Percentiles rank a stretch among this genome's conserved stretches.
Conservation (phyloP, 441 rosid species). For the Corymbia citriodora region DNA sequence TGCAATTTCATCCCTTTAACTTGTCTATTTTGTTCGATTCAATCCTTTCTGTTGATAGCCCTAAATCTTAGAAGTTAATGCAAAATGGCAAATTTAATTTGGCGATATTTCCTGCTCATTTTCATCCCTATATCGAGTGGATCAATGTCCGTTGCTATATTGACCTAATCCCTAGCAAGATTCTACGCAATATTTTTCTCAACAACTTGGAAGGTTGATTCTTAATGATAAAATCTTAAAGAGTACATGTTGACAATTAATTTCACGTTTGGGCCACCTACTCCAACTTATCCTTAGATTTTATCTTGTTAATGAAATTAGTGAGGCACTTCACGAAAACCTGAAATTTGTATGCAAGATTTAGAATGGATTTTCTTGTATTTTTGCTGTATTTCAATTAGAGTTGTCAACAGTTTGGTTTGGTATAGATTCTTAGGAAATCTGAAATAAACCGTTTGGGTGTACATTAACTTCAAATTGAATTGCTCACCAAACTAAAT, state of each 20-base stretch:
- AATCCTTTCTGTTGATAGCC: not conserved
- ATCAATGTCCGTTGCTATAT: not conserved
- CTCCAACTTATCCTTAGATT: not conserved
- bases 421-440: no score
- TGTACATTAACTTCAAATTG: no score
- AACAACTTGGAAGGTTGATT: not conserved
- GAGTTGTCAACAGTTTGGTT: no score
- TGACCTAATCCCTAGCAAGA: not conserved
- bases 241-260: not conserved
- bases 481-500: no score
- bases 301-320: not conserved
- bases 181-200: not conserved
- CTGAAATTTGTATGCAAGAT: no score
- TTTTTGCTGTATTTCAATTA: no score
- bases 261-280: not conserved
- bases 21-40: not conserved
- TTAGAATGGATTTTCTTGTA: not conserved
- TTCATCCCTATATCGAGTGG: not conserved
- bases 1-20: not conserved
- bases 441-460: no score
- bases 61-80: not conserved
- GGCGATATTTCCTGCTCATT: not conserved
- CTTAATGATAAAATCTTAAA: not conserved
- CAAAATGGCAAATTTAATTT: not conserved
- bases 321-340: no score